Percentiles rank a stretch among this genome's conserved stretches.
phyloP scores from a whole-genome alignment of 768 basidiomycete genomes.

The Xerocomus spinulosus region DNA sequence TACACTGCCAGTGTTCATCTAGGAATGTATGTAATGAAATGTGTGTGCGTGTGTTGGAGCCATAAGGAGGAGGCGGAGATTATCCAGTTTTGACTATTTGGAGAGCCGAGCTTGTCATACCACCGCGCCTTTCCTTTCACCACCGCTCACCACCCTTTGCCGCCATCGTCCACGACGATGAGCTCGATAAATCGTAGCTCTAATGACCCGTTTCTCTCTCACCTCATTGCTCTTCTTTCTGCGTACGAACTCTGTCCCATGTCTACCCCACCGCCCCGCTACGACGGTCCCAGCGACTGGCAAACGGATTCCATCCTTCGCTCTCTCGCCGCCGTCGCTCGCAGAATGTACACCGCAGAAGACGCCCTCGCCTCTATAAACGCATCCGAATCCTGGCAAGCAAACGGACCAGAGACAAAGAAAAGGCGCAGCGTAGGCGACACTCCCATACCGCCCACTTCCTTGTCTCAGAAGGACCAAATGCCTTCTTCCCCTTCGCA shows the following conservation, averaged over 20 bases:
- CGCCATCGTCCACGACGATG: constrained; percentile 29
- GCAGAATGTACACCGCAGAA: constrained; percentile 55
- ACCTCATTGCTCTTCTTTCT: constrained; percentile 56
- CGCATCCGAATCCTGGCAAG: constrained; percentile 32
- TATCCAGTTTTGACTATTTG: constrained; percentile 6
- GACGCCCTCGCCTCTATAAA: constrained; percentile 39
- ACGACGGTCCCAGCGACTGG: constrained; percentile 54
- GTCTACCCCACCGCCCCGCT: constrained; percentile 48
- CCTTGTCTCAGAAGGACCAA: constrained; percentile 26
- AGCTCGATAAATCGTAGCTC: constrained; percentile 24
- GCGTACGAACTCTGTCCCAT: constrained; percentile 53
- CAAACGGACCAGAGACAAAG: constrained; percentile 40
- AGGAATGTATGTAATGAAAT: constrained; percentile 3
- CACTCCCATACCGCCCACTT: constrained; percentile 31
- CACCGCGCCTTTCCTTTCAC: constrained; percentile 1
- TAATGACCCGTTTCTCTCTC: constrained; percentile 42
- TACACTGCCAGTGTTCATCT: constrained; percentile 76
- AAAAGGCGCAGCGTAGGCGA: constrained; percentile 41
- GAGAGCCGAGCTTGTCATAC: constrained; percentile 2
- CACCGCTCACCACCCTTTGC: constrained; percentile 9
- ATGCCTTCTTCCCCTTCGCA: constrained; percentile 16
- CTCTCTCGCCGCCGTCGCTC: constrained; percentile 46
- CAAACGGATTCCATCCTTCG: constrained; percentile 55
- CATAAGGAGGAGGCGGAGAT: constrained; percentile 18
- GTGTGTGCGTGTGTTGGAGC: neutral